Evolutionary conservation across 306 rosid genomes (phyloP).

Genomic region (Begonia masoniana): DNA sequence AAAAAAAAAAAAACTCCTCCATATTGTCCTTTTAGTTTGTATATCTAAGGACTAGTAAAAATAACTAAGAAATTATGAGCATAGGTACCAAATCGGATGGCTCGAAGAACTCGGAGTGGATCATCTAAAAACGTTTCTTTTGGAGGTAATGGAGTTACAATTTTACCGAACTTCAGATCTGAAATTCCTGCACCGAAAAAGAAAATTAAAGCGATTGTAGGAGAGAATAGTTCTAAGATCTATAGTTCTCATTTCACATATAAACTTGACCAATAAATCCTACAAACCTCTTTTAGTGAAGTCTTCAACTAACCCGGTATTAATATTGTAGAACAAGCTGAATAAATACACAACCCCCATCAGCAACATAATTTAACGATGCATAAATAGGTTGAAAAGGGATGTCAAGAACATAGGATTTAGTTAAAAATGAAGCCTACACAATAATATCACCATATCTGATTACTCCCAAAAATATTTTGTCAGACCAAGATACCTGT

Average conservation of each 20-base stretch:
- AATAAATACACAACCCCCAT: not conserved
- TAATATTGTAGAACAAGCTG: slow-evolving; percentile 90
- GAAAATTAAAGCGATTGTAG: slow-evolving; percentile 2
- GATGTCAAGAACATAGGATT: not conserved
- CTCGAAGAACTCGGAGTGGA: slow-evolving; percentile 87
- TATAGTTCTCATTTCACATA: not conserved
- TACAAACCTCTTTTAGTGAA: slow-evolving; percentile 65
- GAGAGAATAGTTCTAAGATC: not conserved
- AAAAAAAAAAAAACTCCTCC: not conserved
- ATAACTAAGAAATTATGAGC: not conserved
- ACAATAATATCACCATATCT: too few species aligned
- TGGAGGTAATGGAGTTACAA: slow-evolving; percentile 85
- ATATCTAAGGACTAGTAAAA: too few species aligned
- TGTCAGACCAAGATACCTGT: slow-evolving; percentile 41
- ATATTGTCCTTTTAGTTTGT: not conserved
- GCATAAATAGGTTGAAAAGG: not conserved
- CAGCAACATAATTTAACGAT: slow-evolving; percentile 2
- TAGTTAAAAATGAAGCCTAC: too few species aligned
- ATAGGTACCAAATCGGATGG: slow-evolving; percentile 73
- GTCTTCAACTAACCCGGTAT: slow-evolving; percentile 71
- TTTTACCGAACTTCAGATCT: slow-evolving; percentile 71
- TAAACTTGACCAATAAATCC: not conserved
- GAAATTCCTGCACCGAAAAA: slow-evolving; percentile 40
- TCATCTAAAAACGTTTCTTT: slow-evolving; percentile 85
- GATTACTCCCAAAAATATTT: not conserved